These are phyloP conservation scores for Tolypocladium cylindrosporum DNA, from an alignment of 2,329 filamentous ascomycete species.

Conservation along the genomic window DNA sequence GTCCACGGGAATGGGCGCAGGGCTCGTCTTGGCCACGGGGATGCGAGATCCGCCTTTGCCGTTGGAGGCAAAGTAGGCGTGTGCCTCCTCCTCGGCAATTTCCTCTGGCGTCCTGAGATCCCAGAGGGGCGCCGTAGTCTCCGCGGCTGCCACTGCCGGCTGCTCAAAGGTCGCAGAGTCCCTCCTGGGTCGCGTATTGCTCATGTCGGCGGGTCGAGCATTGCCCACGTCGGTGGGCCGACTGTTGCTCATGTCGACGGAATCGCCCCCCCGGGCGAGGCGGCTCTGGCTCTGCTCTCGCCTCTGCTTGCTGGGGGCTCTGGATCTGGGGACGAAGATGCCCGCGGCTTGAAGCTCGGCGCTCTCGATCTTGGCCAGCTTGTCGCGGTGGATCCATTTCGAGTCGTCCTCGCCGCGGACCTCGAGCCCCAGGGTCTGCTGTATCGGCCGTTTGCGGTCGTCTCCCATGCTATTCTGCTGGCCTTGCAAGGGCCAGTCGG, in stretches of 20 bases:
- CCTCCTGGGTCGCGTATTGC: constrained; percentile 26
- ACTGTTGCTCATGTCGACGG: constrained; percentile 14
- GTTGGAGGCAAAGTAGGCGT: constrained; percentile 40
- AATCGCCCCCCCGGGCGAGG: constrained; percentile 21
- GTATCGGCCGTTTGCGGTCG: constrained; percentile 14
- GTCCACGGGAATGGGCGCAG: constrained; percentile 61
- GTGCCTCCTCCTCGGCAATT: constrained; percentile 50
- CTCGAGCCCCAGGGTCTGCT: constrained; percentile 14
- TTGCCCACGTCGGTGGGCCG: not conserved
- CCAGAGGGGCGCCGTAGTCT: constrained; percentile 43
- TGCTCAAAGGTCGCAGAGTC: constrained; percentile 32
- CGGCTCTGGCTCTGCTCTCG: constrained; percentile 25
- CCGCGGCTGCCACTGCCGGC: constrained; percentile 17
- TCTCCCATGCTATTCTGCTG: constrained; percentile 12
- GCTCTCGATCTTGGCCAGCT: constrained; percentile 71
- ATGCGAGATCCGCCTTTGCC: constrained; percentile 68
- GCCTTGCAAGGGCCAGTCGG: constrained; percentile 7
- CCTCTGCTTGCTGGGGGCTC: constrained; percentile 40
- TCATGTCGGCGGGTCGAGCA: not conserved
- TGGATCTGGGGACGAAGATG: constrained; percentile 47
- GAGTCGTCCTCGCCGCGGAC: constrained; percentile 44
- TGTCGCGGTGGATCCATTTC: constrained; percentile 81
- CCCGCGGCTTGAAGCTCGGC: constrained; percentile 72
- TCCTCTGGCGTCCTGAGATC: constrained; percentile 72
- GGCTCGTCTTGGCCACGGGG: constrained; percentile 72